Percentiles rank a stretch among this genome's conserved stretches.
Conservation (phyloP, 164 flowering plant species). For the Litsea cubeba region DNA sequence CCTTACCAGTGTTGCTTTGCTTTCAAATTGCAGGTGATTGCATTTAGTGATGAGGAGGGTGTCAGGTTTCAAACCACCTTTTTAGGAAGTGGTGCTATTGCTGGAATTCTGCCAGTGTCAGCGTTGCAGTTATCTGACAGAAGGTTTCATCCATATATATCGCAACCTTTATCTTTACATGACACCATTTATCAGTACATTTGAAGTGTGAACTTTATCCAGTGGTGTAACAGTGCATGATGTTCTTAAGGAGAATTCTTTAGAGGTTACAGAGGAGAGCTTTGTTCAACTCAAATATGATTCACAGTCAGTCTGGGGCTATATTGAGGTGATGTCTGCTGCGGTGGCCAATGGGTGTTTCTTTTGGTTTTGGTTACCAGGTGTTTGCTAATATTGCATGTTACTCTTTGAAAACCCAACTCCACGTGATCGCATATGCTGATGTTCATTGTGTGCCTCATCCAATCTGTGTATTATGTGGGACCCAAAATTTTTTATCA, state of each 20-base stretch:
- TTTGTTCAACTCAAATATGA: conserved; percentile 70
- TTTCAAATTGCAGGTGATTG: conserved; percentile 63
- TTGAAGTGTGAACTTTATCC: conserved; percentile 29
- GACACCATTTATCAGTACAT: conserved; percentile 3
- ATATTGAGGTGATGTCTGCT: conserved; percentile 66
- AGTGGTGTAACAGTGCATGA: conserved; percentile 77
- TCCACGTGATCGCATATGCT: not conserved
- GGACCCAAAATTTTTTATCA: not conserved
- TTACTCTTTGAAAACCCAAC: not conserved
- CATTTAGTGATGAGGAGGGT: conserved; percentile 99
- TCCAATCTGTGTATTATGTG: not conserved
- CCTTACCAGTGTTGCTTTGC: not conserved
- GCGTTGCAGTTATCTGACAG: conserved; percentile 67
- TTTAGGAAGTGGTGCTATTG: conserved; percentile 89
- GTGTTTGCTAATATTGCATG: not conserved
- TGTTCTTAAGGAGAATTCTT: conserved; percentile 53
- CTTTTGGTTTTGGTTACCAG: not conserved
- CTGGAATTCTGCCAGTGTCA: conserved; percentile 75
- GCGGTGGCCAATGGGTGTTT: not conserved
- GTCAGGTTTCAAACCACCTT: conserved; percentile 93
- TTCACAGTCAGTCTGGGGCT: conserved; percentile 74
- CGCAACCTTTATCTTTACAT: not conserved
- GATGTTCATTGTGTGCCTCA: not conserved
- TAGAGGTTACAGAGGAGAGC: conserved; percentile 55
- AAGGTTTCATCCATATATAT: conserved; percentile 43